phyloP scores from a whole-genome alignment of 306 rosid species.

The Fragaria nilgerrensis region DNA sequence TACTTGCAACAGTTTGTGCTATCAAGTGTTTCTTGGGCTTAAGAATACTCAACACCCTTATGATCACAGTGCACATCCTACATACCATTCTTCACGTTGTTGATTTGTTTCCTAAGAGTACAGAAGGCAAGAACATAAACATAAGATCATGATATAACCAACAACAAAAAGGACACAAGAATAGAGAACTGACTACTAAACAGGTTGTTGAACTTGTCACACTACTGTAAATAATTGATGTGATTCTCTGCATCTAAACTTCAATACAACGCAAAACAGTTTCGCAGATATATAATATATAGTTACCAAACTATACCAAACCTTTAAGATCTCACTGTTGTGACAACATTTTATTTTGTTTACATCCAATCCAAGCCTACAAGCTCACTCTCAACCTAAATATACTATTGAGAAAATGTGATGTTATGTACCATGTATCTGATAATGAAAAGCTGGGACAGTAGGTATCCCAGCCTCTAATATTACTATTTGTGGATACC shows the following conservation, averaged over 20 bases:
- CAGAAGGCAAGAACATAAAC: too few species aligned
- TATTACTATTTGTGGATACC: not conserved
- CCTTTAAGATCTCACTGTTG: not conserved
- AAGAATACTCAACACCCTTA: too few species aligned
- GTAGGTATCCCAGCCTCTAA: not conserved
- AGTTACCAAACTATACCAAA: not conserved
- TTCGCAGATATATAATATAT: not conserved
- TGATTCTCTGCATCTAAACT: not conserved
- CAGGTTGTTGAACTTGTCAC: too few species aligned
- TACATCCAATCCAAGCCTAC: not conserved
- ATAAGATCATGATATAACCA: too few species aligned
- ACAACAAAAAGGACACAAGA: too few species aligned
- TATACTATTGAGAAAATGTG: not conserved
- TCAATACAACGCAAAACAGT: not conserved
- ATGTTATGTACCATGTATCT: not conserved
- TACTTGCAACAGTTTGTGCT: too few species aligned
- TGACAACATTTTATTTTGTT: not conserved
- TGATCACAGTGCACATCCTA: too few species aligned
- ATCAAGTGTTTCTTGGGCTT: too few species aligned
- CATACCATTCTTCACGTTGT: not conserved
- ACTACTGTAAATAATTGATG: not conserved
- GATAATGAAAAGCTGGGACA: not conserved
- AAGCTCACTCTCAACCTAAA: not conserved
- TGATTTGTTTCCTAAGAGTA: too few species aligned
- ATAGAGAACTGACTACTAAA: too few species aligned